Conservation (phyloP, 441 rosid genomes). For the Cnidoscolus chayamansa region DNA sequence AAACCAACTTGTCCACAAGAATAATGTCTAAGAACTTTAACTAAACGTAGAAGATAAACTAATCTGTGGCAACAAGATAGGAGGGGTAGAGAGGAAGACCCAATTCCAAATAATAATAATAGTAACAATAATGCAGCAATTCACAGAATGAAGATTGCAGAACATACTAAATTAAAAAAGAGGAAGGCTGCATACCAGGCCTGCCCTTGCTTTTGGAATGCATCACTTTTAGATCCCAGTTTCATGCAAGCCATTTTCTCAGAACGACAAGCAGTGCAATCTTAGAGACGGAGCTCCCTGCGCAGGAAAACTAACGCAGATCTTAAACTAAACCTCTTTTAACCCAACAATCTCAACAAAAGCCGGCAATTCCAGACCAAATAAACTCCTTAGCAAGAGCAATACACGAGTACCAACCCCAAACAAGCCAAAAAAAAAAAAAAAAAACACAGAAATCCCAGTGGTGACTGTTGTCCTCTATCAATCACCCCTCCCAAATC, state of each 20-base stretch:
- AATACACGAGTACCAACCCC: constrained; percentile 1
- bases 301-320: constrained; percentile 14
- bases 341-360: background rate
- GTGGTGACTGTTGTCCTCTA: background rate
- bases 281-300: constrained; percentile 1
- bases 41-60: background rate
- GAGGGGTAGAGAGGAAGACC: background rate
- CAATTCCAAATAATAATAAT: background rate
- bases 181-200: constrained; percentile 9
- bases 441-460: background rate
- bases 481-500: constrained; percentile 17
- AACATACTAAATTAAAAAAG: constrained; percentile 20
- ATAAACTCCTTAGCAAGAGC: background rate
- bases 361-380: background rate
- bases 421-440: background rate
- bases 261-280: too few relatives aligned
- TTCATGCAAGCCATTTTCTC: too few relatives aligned
- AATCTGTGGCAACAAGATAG: constrained; percentile 9
- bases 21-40: background rate
- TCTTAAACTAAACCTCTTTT: constrained; percentile 9
- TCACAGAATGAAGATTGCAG: background rate
- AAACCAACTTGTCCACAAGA: background rate
- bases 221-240: too few relatives aligned
- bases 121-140: background rate
- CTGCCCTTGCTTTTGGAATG: too few relatives aligned